Evolutionary conservation across 2,329 filamentous ascomycete genomes (phyloP), one percentile per base, ranked within the genome.

Genomic region (Gaeumannomyces sp.): DNA sequence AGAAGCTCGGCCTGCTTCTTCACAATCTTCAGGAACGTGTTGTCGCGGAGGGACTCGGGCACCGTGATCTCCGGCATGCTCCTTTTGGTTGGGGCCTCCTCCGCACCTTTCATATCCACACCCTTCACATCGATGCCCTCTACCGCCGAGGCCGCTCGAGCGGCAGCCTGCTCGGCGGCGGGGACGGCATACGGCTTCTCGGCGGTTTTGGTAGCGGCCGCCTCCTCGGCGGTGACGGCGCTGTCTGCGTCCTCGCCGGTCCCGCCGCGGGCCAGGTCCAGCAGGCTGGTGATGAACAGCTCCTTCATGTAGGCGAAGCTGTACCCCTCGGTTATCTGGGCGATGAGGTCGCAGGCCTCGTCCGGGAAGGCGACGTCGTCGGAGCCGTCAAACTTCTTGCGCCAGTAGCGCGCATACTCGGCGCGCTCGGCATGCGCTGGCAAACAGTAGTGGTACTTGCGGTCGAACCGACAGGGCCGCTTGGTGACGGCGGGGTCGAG

Each of bases 401-500:
- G 72, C 83, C 83, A 85, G 69, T 80, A 85, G 45, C 78, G 74
- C 70, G 78, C 78, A 69, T 85, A 85, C 65, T 75, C 72, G 7
- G 73, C 71, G 28, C 83, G 73, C 71, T 84, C 81, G 4, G 74
- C 74, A 66, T 75, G 62, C 56, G 70, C 73, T 0, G 83, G 83
- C 35, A 81, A 72, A 14, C 78, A 77, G 69, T 85, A 85, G 50
- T 81, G 73, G 67, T 84, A 85, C 67, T 85, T 85, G 64, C 83
- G 73, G 66, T 86, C 83, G 70, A 86, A 86, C 1, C 83, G 73
- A 63, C 79, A 81, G 1, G 83, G 83, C 8, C 83, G 75, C 67
- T 84, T 84, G 16, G 76, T 74, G 29, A 82, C 82, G 45, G 83
- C 83, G 0, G 83, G 82, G 66, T 87, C 84, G 1, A 87, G 73